Conservation (phyloP, 164 flowering plant species). For the Chimonanthus salicifolius region DNA sequence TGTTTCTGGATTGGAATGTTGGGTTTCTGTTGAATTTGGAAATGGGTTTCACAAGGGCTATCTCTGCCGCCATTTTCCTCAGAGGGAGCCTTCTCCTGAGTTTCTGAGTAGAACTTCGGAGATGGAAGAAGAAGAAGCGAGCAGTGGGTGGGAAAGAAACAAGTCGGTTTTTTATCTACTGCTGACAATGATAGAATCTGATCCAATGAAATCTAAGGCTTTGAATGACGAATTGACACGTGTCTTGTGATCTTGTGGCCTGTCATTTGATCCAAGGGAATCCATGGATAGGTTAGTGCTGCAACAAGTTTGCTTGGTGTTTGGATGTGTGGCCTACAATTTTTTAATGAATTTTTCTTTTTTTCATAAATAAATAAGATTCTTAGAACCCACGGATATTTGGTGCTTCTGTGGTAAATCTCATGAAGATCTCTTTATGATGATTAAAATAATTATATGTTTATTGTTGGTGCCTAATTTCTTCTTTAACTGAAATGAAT, state of each 20-base stretch:
- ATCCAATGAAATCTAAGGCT: conserved; percentile 63
- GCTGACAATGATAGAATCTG: conserved; percentile 33
- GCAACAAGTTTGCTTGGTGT: background rate
- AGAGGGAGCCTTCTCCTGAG: background rate
- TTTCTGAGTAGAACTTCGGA: background rate
- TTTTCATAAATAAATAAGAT: background rate
- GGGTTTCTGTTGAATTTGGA: conserved; percentile 32
- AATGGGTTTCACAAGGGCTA: conserved; percentile 76
- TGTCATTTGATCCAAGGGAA: background rate
- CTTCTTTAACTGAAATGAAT: too few species aligned
- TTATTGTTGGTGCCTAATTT: too few species aligned
- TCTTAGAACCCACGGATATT: too few species aligned
- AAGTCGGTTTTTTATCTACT: conserved; percentile 15
- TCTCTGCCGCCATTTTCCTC: conserved; percentile 55
- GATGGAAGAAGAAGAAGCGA: background rate
- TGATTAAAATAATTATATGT: too few species aligned
- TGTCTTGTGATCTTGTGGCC: conserved; percentile 24
- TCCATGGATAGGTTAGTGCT: background rate
- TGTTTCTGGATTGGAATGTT: conserved; percentile 7
- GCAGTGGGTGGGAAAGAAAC: conserved; percentile 15
- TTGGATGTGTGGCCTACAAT: background rate
- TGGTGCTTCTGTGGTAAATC: too few species aligned
- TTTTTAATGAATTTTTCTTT: background rate
- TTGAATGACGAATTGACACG: conserved; percentile 46
- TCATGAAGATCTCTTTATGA: too few species aligned